phyloP scores from a whole-genome alignment of 2,329 filamentous ascomycete species.

The Exserohilum turcica region DNA sequence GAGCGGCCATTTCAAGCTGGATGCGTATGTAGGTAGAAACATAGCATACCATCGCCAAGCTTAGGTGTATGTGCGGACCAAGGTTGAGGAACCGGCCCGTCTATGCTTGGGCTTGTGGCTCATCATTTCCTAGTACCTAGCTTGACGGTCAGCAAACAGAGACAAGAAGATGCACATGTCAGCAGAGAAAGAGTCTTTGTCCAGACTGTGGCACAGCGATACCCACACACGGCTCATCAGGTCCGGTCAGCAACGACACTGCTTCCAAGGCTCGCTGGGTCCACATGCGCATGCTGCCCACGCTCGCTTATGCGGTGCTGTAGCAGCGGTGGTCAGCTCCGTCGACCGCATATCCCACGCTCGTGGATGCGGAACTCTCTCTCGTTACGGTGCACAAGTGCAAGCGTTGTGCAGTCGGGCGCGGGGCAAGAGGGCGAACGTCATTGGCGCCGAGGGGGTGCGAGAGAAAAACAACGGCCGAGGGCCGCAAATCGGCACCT shows the following conservation, averaged over 20 bases:
- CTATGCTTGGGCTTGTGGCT: not conserved
- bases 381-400: not conserved
- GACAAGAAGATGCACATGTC: not conserved
- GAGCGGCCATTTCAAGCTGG: not conserved
- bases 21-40: not conserved
- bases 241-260: too few relatives aligned
- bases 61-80: not conserved
- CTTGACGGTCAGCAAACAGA: not conserved
- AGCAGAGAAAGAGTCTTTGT: too few relatives aligned
- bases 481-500: not conserved
- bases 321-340: too few relatives aligned
- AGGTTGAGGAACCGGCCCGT: not conserved
- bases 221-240: too few relatives aligned
- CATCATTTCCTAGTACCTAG: not conserved
- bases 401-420: not conserved
- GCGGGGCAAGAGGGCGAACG: slow-evolving; percentile 4
- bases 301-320: too few relatives aligned
- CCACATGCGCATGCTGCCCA: too few relatives aligned
- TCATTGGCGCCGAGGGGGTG: not conserved
- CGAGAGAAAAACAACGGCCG: not conserved
- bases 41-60: not conserved
- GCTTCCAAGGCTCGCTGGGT: too few relatives aligned
- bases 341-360: not conserved
- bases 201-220: too few relatives aligned
- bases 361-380: not conserved